These are phyloP conservation scores for Capronia americana DNA, from an alignment of 2,329 filamentous ascomycete genomes.

Conservation along the genomic window DNA sequence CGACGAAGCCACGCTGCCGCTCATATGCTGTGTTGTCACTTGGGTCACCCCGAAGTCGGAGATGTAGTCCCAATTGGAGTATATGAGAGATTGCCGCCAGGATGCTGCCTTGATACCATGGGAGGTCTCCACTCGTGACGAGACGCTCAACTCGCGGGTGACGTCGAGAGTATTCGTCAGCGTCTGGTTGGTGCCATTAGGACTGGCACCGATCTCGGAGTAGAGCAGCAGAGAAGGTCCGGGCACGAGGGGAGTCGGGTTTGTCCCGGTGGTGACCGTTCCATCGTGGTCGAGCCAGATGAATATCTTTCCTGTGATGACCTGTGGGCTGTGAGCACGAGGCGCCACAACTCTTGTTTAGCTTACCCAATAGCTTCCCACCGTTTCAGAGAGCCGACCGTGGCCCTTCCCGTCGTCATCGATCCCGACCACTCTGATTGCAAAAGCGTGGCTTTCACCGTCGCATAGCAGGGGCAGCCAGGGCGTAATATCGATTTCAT, in stretches of 20 bases:
- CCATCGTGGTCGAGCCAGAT: slow-evolving; percentile 11
- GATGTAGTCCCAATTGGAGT: slow-evolving; percentile 5
- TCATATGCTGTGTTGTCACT: not conserved
- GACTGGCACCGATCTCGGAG: not conserved
- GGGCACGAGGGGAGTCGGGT: not conserved
- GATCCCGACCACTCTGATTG: slow-evolving; percentile 3
- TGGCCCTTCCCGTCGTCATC: slow-evolving; percentile 1
- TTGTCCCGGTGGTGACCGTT: not conserved
- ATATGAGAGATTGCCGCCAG: slow-evolving; percentile 11
- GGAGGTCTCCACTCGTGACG: slow-evolving; percentile 6
- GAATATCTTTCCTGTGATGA: slow-evolving; percentile 10
- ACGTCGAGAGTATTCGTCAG: slow-evolving; percentile 8
- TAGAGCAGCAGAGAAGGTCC: not conserved
- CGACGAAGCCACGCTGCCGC: slow-evolving; percentile 6
- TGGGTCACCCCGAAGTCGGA: slow-evolving; percentile 4
- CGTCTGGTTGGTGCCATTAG: slow-evolving; percentile 11
- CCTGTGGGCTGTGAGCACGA: slow-evolving; percentile 1
- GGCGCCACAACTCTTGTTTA: no score
- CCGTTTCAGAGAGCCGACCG: not conserved
- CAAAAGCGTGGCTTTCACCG: slow-evolving; percentile 5
- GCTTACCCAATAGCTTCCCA: slow-evolving; percentile 16
- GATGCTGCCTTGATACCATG: not conserved
- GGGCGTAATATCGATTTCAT: slow-evolving; percentile 16
- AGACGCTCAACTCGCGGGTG: slow-evolving; percentile 5
- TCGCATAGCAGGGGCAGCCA: slow-evolving; percentile 14